Percentiles rank a stretch among this genome's conserved stretches.
phyloP scores from a whole-genome alignment of 305 asterid genomes.

The Fraxinus ornus region DNA sequence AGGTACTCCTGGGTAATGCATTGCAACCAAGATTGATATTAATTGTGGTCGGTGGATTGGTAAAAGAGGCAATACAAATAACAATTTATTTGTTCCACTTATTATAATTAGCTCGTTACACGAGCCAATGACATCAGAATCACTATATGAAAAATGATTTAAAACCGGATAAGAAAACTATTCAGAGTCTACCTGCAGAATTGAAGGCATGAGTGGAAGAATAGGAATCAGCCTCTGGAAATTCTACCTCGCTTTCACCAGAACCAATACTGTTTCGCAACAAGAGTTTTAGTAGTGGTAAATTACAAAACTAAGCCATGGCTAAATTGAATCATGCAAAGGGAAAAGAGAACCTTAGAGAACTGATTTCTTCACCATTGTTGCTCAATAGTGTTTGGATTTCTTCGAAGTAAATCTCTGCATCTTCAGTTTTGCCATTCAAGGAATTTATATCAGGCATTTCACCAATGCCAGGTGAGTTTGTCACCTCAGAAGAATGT shows the following conservation, averaged over 20 bases:
- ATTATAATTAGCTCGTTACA: constrained; percentile 8
- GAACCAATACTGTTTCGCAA: constrained; percentile 39
- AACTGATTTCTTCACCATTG: constrained; percentile 39
- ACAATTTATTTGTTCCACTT: not conserved
- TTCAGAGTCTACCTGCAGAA: constrained; percentile 54
- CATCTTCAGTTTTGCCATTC: constrained; percentile 40
- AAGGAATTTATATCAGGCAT: constrained; percentile 27
- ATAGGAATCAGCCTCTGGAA: constrained; percentile 34
- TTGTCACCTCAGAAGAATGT: constrained; percentile 34
- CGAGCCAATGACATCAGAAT: constrained; percentile 7
- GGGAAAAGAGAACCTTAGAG: constrained; percentile 50
- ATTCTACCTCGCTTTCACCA: constrained; percentile 47
- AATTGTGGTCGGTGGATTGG: constrained; percentile 8
- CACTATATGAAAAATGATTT: constrained; percentile 9
- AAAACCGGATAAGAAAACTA: constrained; percentile 14
- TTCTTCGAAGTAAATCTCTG: constrained; percentile 31
- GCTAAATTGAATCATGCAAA: constrained; percentile 22
- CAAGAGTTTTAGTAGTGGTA: constrained; percentile 27
- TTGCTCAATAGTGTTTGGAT: constrained; percentile 30
- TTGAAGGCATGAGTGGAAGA: constrained; percentile 35
- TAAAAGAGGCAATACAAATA: constrained; percentile 17
- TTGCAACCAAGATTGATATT: constrained; percentile 19
- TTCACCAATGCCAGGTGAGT: constrained; percentile 31
- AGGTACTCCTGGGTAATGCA: constrained; percentile 49
- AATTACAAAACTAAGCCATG: constrained; percentile 21